phyloP scores from a whole-genome alignment of 2,329 filamentous ascomycete species.

The Xylaria sp. region DNA sequence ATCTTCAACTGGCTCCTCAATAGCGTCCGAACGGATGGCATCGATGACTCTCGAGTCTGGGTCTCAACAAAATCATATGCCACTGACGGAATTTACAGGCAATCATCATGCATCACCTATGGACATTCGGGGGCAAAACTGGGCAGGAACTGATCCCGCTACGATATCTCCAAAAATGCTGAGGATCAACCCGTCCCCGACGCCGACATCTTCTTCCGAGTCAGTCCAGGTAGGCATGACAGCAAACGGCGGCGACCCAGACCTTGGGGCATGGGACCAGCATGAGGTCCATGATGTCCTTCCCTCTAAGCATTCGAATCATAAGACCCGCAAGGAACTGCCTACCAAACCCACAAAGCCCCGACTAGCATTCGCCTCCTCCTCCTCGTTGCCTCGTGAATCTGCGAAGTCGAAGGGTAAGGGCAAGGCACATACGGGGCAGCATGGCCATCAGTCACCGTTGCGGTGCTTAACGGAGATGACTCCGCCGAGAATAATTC shows the following conservation, averaged over 20 bases:
- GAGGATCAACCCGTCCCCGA: slow-evolving; percentile 47
- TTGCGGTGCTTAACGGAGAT: slow-evolving; percentile 24
- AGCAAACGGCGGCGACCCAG: slow-evolving; percentile 33
- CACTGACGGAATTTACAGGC: slow-evolving; percentile 22
- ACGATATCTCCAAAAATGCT: slow-evolving; percentile 48
- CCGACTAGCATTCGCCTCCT: slow-evolving; percentile 27
- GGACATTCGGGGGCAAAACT: slow-evolving; percentile 28
- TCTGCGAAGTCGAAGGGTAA: slow-evolving; percentile 33
- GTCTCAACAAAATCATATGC: slow-evolving; percentile 24
- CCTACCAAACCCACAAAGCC: slow-evolving; percentile 42
- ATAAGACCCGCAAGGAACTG: slow-evolving; percentile 44
- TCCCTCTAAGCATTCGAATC: slow-evolving; percentile 30
- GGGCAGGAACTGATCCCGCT: slow-evolving; percentile 37
- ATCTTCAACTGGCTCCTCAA: slow-evolving; percentile 43
- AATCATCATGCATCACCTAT: slow-evolving; percentile 23
- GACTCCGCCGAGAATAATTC: slow-evolving; percentile 25
- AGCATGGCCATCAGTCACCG: slow-evolving; percentile 20
- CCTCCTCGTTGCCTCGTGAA: slow-evolving; percentile 12
- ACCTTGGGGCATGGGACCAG: slow-evolving; percentile 37
- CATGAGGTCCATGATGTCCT: slow-evolving; percentile 28
- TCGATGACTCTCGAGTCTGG: slow-evolving; percentile 43
- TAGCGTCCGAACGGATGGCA: slow-evolving; percentile 44
- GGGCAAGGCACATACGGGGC: slow-evolving; percentile 17
- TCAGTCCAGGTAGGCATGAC: slow-evolving; percentile 39
- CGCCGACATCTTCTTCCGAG: slow-evolving; percentile 46